Conservation (phyloP, 2,329 filamentous ascomycete species). For the Trichoderma koningiopsis region DNA sequence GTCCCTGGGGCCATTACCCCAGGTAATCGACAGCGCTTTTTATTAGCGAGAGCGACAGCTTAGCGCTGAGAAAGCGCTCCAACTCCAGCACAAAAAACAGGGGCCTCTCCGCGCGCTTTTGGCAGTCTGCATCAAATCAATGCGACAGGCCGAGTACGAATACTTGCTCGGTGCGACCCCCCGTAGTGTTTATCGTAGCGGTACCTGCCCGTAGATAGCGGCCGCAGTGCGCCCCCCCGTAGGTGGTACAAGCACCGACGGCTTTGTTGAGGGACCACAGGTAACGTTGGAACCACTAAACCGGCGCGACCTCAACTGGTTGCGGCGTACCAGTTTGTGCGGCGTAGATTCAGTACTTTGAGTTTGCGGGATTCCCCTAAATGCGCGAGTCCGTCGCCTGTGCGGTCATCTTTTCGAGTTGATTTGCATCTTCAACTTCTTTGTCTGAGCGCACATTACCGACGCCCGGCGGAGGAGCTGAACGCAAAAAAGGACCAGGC, state of each 20-base stretch:
- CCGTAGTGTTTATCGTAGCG: not conserved
- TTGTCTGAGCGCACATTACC: not conserved
- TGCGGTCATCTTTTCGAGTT: not conserved
- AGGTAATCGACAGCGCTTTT: not conserved
- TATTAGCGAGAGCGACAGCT: constrained; percentile 5
- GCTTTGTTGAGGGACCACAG: not conserved
- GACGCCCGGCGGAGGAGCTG: not conserved
- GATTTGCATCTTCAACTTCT: not conserved
- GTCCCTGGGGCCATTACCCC: not conserved
- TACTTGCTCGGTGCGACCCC: constrained; percentile 5
- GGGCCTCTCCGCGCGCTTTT: constrained; percentile 8
- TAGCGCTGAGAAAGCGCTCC: constrained; percentile 18
- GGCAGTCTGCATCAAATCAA: not conserved
- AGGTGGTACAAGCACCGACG: not conserved
- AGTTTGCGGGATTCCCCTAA: constrained; percentile 14
- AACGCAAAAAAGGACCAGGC: not conserved
- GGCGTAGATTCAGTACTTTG: constrained; percentile 27
- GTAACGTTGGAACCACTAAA: not conserved
- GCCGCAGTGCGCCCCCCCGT: not conserved
- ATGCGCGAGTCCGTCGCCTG: not conserved
- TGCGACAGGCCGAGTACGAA: constrained; percentile 22
- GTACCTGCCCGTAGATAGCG: not conserved
- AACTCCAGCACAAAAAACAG: constrained; percentile 7
- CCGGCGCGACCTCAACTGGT: constrained; percentile 2
- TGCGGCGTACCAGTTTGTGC: constrained; percentile 27